A percentile compares a stretch with the other conserved stretches of the same genome.
Conservation (phyloP, 192 early-diverging fungal genomes). For the Hyaloraphidium curvatum region DNA sequence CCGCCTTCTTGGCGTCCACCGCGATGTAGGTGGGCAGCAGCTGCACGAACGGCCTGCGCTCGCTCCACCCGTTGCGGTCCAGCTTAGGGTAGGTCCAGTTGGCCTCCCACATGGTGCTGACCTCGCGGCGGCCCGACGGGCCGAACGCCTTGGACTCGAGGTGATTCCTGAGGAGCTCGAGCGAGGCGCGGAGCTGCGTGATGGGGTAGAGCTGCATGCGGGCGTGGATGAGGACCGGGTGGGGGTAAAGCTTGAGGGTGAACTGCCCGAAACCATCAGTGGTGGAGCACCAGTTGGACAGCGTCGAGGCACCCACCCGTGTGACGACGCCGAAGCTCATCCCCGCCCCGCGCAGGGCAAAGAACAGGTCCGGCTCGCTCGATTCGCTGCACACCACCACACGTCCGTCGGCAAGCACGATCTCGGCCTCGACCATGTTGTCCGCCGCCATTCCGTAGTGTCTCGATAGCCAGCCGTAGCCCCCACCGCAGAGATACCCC, state of each 20-base stretch:
- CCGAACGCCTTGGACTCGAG: too few relatives aligned
- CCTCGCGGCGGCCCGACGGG: too few relatives aligned
- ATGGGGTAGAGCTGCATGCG: not conserved
- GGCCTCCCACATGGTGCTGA: not conserved
- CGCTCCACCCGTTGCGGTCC: too few relatives aligned
- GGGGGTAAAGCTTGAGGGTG: not conserved
- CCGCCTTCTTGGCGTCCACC: not conserved
- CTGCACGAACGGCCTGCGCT: not conserved
- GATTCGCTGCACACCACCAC: not conserved
- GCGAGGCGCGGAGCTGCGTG: too few relatives aligned
- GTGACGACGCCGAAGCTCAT: not conserved
- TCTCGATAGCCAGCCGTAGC: not conserved
- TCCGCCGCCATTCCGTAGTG: slow-evolving; percentile 2
- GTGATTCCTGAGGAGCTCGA: too few relatives aligned
- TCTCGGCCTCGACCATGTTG: not conserved
- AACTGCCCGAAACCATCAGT: too few relatives aligned
- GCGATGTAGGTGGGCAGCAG: not conserved
- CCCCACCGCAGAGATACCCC: not conserved
- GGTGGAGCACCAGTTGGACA: too few relatives aligned
- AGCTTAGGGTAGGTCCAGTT: too few relatives aligned
- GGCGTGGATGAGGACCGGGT: not conserved
- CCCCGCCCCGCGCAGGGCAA: not conserved
- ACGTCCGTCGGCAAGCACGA: not conserved
- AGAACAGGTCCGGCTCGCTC: not conserved
- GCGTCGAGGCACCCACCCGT: too few relatives aligned